phyloP scores from a whole-genome alignment of 148 eudicot genomes.

The Nepenthes mirabilis region DNA sequence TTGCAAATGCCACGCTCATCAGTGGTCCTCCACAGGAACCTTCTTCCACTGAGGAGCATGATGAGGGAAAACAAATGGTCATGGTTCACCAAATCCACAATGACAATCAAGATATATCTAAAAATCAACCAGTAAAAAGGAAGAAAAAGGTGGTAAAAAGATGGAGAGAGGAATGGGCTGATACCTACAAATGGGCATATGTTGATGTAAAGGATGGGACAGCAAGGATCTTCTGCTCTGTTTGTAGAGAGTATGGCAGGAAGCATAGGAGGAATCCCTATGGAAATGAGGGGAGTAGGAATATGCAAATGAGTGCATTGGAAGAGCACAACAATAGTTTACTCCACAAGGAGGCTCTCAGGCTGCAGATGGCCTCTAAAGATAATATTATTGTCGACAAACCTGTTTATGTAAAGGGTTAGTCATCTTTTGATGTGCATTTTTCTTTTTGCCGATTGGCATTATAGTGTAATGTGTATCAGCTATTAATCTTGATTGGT shows the following conservation, averaged over 20 bases:
- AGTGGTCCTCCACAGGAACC: slow-evolving; percentile 50
- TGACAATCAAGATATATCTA: slow-evolving; percentile 75
- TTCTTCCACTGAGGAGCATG: slow-evolving; percentile 52
- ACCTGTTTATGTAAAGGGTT: slow-evolving; percentile 88
- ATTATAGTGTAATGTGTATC: too few relatives aligned
- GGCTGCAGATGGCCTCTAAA: slow-evolving; percentile 92
- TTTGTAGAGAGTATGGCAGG: slow-evolving; percentile 93
- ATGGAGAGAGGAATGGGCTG: slow-evolving; percentile 99
- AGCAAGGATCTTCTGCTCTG: slow-evolving; percentile 88
- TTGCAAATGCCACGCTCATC: slow-evolving; percentile 49
- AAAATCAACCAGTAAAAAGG: slow-evolving; percentile 60
- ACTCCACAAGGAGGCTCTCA: slow-evolving; percentile 92
- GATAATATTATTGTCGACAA: slow-evolving; percentile 78
- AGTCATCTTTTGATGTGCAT: slow-evolving; percentile 6
- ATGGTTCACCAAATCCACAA: slow-evolving; percentile 41
- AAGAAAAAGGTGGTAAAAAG: slow-evolving; percentile 96
- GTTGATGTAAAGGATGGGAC: slow-evolving; percentile 94
- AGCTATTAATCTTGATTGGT: too few relatives aligned
- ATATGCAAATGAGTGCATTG: slow-evolving; percentile 99
- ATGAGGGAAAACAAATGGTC: slow-evolving; percentile 60
- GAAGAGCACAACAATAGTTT: slow-evolving; percentile 98
- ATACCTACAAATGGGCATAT: slow-evolving; percentile 98
- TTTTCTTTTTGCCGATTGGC: too few relatives aligned
- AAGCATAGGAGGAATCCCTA: slow-evolving; percentile 95
- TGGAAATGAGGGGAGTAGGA: slow-evolving; percentile 99